Evolutionary conservation across 176 grass and related monocot genomes (phyloP), one percentile per base, ranked within the genome.

Genomic region (Oryza nivara): DNA sequence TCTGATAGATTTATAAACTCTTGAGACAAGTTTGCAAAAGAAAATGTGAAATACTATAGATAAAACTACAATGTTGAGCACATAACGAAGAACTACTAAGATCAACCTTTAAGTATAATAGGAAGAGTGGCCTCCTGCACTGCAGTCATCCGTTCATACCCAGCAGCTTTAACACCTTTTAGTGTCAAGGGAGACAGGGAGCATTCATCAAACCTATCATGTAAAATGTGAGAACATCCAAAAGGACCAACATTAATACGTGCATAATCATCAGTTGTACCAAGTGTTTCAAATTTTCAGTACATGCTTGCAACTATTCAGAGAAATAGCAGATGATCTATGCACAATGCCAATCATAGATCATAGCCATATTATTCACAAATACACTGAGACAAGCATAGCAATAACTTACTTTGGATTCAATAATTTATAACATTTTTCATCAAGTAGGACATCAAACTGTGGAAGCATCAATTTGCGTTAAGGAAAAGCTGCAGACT

Each of bases 51-150:
- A 67, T 58, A 72, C 17, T n/a, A 35, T 46, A 47, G 81, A 36
- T 72, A 51, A 65, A 72, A 60, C 22, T 23, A 52, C 23, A 87
- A 54, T 65, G 23, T 7, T 44, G 74, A 89, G 58, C 51, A 79
- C 49, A 77, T 23, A 88, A 60, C 11, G 19, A 66, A 68, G 15
- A 38, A 38, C 36, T 38, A 38, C 36, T 38, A 38, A 38, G 36
- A 51, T 45, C 38, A 81, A 98, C 96, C 96, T 98, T 98, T 80
- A 61, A 98, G 96, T 89, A 98, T 94, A 70, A 92, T 58, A 49
- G 91, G 93, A 86, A 95, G 92, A 60, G 96, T 98, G 32, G 96
- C 96, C 81, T 98, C 96, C 82, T 98, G 93, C 75, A 98, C 93
- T 41, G 89, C 78, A 80, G 96, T 98, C 96, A 98, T 95, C 78